Evolutionary conservation across 371 early-diverging fungal genomes (phyloP).

Genomic region (Mucor circinelloides): DNA sequence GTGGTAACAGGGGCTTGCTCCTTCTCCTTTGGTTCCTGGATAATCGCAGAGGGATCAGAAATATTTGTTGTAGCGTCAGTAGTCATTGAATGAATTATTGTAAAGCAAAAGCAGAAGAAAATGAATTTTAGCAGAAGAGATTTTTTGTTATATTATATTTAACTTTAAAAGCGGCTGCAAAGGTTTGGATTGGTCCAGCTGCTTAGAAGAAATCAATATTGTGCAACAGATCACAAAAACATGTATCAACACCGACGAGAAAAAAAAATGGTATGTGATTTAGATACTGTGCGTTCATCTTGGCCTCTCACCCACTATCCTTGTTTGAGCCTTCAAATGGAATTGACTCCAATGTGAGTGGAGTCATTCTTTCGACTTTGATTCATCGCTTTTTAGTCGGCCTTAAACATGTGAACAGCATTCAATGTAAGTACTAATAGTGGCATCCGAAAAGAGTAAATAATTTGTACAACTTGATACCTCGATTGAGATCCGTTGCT

Average conservation of each 20-base stretch:
- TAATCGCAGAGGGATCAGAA: background rate
- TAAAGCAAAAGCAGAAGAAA: background rate
- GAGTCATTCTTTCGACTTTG: background rate
- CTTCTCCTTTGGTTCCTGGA: background rate
- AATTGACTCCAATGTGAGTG: background rate
- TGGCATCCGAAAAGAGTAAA: background rate
- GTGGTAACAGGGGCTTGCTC: background rate
- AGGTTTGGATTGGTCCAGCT: constrained; percentile 13
- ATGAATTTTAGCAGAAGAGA: background rate
- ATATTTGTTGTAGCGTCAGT: background rate
- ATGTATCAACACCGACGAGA: constrained; percentile 1
- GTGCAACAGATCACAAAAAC: constrained; percentile 12
- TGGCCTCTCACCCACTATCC: background rate
- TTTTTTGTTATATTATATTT: background rate
- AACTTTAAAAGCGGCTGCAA: constrained; percentile 10
- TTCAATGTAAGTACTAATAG: background rate
- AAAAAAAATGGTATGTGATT: background rate
- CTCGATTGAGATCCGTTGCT: background rate
- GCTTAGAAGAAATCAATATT: constrained; percentile 9
- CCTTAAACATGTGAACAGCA: background rate
- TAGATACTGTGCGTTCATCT: background rate
- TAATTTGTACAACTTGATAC: background rate
- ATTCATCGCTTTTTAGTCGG: background rate
- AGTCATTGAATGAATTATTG: background rate
- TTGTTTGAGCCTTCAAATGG: background rate